phyloP scores from a whole-genome alignment of 805 yeast species.

The Hanseniaspora vineae region DNA sequence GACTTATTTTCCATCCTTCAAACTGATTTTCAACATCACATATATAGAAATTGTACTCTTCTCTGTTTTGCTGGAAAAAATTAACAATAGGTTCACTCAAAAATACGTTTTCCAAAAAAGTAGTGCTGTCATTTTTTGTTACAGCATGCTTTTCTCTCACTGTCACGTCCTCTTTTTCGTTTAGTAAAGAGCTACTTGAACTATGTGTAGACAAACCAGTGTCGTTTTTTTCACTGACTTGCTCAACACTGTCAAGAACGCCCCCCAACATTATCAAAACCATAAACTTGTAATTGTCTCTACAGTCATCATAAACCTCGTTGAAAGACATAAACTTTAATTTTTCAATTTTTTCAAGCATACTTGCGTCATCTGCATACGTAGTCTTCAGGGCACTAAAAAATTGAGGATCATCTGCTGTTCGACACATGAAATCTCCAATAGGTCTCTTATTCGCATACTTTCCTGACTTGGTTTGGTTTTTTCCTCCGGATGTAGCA shows the following conservation, averaged over 20 bases:
- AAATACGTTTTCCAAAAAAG: conserved; percentile 29
- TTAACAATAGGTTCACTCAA: conserved; percentile 18
- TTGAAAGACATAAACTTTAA: conserved; percentile 25
- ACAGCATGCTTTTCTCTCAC: no score
- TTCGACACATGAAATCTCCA: background rate
- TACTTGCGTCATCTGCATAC: background rate
- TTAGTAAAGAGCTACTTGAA: conserved; percentile 10
- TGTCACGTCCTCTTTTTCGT: conserved; percentile 10
- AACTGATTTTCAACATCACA: conserved; percentile 45
- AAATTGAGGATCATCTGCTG: background rate
- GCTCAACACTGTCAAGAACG: conserved; percentile 16
- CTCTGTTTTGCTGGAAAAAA: conserved; percentile 21
- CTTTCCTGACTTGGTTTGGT: background rate
- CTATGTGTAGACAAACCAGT: no score
- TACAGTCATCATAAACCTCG: conserved; percentile 28
- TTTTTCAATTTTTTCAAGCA: background rate
- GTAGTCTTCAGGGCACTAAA: background rate
- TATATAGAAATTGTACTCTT: conserved; percentile 45
- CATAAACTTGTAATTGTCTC: conserved; percentile 34
- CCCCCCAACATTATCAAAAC: conserved; percentile 40
- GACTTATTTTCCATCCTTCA: conserved; percentile 57
- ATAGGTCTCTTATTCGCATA: background rate
- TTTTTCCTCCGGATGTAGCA: background rate
- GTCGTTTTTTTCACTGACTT: no score
- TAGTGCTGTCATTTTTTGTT: conserved; percentile 20